Conservation (phyloP, 2,329 filamentous ascomycete species). For the Penicillium sp. region DNA sequence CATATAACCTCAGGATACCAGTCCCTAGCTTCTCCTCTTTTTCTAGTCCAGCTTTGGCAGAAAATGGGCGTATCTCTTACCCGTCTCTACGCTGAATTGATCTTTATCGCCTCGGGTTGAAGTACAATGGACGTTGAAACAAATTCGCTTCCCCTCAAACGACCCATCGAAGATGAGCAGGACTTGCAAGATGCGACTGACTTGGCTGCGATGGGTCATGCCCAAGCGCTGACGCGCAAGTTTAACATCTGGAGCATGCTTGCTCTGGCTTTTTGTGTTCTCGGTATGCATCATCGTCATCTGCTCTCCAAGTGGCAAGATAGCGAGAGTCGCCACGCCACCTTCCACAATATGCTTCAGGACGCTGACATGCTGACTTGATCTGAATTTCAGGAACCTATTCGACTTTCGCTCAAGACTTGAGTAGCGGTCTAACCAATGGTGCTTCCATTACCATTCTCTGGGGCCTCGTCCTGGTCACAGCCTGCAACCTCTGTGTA, state of each 20-base stretch:
- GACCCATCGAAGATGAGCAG: slow-evolving; percentile 36
- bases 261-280: slow-evolving; percentile 60
- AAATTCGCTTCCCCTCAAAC: slow-evolving; percentile 31
- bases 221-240: slow-evolving; percentile 50
- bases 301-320: not conserved
- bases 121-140: slow-evolving; percentile 36
- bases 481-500: slow-evolving; percentile 58
- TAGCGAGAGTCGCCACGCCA: slow-evolving; percentile 2
- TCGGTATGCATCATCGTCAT: slow-evolving; percentile 39
- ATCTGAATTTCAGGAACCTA: slow-evolving; percentile 59
- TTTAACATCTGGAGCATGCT: slow-evolving; percentile 63
- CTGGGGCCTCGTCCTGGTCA: slow-evolving; percentile 61
- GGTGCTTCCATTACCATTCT: slow-evolving; percentile 60
- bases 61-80: slow-evolving; percentile 30
- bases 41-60: slow-evolving; percentile 14
- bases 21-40: slow-evolving; percentile 3
- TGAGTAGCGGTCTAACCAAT: slow-evolving; percentile 57
- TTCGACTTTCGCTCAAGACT: slow-evolving; percentile 60
- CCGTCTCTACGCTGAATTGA: slow-evolving; percentile 24
- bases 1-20: slow-evolving; percentile 22
- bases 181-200: slow-evolving; percentile 46
- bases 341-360: not conserved
- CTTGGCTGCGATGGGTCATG: slow-evolving; percentile 48
- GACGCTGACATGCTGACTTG: not conserved
- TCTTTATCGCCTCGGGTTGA: slow-evolving; percentile 29